Conservation (phyloP, 2,329 filamentous ascomycete species). For the Polychaeton citri region DNA sequence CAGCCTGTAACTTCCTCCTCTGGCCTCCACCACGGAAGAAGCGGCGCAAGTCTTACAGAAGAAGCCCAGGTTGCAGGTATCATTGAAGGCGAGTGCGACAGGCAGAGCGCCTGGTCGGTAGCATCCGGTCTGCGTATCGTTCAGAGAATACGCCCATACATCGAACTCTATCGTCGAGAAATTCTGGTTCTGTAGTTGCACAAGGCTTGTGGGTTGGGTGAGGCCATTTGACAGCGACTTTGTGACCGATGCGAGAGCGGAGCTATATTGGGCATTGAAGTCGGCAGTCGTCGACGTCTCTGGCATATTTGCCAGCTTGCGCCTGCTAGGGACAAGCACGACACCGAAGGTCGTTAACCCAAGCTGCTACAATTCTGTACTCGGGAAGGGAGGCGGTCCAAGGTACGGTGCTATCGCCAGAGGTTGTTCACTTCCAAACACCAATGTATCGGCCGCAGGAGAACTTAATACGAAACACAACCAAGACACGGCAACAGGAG, state of each 20-base stretch:
- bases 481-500: too few species aligned
- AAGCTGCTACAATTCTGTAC: too few species aligned
- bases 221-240: neutral
- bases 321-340: too few species aligned
- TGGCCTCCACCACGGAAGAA: too few species aligned
- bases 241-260: neutral
- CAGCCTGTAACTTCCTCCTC: constrained; percentile 1
- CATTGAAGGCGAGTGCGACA: constrained; percentile 16
- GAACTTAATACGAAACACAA: too few species aligned
- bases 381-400: too few species aligned
- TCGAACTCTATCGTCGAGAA: constrained; percentile 14
- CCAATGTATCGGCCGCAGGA: too few species aligned
- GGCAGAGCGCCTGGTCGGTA: constrained; percentile 14
- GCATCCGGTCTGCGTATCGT: constrained; percentile 11
- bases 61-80: constrained; percentile 16
- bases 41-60: constrained; percentile 10
- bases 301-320: too few species aligned
- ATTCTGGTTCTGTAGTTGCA: constrained; percentile 2
- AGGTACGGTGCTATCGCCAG: too few species aligned
- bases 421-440: too few species aligned
- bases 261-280: neutral
- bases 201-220: neutral
- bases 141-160: constrained; percentile 9
- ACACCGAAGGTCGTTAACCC: too few species aligned
- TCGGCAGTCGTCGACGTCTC: neutral